These are phyloP conservation scores for Tricholoma hemisulphureum DNA, from an alignment of 768 basidiomycete species.

Conservation along the genomic window DNA sequence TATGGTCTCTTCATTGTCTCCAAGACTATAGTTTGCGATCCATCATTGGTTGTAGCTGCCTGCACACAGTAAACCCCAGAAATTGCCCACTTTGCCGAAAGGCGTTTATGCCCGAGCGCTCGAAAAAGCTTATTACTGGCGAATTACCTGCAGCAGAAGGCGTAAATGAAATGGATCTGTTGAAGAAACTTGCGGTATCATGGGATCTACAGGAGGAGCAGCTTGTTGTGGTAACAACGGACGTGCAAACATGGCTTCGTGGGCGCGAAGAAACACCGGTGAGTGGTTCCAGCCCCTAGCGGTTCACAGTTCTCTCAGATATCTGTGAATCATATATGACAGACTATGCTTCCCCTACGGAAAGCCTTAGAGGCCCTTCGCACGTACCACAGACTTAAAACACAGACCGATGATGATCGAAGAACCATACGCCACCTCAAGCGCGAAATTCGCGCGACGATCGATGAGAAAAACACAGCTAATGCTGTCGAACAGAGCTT, in stretches of 20 bases:
- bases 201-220: conserved; percentile 42
- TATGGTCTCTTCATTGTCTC: conserved; percentile 34
- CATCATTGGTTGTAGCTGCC: conserved; percentile 11
- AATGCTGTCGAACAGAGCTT: conserved; percentile 37
- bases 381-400: conserved; percentile 38
- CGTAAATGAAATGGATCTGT: conserved; percentile 34
- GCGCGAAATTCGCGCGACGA: conserved; percentile 25
- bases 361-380: conserved; percentile 37
- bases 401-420: conserved; percentile 30
- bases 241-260: conserved; percentile 53
- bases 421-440: conserved; percentile 31
- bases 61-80: conserved; percentile 12
- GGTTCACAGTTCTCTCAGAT: conserved; percentile 2
- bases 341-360: conserved; percentile 21
- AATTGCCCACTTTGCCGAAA: conserved; percentile 19
- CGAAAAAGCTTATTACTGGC: conserved; percentile 20
- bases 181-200: conserved; percentile 36
- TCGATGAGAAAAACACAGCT: conserved; percentile 33
- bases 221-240: conserved; percentile 37
- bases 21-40: neutral
- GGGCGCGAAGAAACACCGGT: conserved; percentile 40
- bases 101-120: conserved; percentile 17
- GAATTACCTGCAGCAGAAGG: conserved; percentile 33
- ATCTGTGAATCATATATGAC: neutral
- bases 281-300: conserved; percentile 20